Percentiles rank a stretch among this genome's conserved stretches.
phyloP scores from a whole-genome alignment of 768 basidiomycete genomes.

The Lactifluus echinatus region DNA sequence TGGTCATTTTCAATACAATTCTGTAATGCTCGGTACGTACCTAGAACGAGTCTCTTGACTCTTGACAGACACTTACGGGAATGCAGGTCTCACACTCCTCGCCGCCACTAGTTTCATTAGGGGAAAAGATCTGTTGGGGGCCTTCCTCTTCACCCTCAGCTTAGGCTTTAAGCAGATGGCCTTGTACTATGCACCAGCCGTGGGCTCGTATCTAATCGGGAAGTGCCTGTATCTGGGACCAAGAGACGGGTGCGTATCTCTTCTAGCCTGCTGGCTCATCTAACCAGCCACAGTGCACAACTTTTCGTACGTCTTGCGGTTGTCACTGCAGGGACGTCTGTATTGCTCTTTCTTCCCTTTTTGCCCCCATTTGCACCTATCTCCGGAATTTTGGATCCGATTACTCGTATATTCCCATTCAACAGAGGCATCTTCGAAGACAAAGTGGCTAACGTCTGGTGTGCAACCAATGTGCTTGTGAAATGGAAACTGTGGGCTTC shows the following conservation, averaged over 20 bases:
- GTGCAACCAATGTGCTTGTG: conserved; percentile 79
- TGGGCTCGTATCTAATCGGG: conserved; percentile 84
- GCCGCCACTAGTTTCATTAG: conserved; percentile 61
- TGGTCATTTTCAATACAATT: conserved; percentile 95
- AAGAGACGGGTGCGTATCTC: conserved; percentile 51
- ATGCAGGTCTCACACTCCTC: conserved; percentile 56
- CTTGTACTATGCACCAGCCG: conserved; percentile 84
- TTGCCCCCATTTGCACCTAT: conserved; percentile 52
- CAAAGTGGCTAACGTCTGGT: conserved; percentile 98
- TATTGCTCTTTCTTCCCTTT: conserved; percentile 71
- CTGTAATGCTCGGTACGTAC: conserved; percentile 76
- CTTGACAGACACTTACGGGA: not conserved
- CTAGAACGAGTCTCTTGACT: not conserved
- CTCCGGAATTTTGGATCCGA: conserved; percentile 46
- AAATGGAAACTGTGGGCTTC: conserved; percentile 67
- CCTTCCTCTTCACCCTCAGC: conserved; percentile 73
- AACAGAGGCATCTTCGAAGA: conserved; percentile 87
- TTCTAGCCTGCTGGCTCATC: not conserved
- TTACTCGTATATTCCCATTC: conserved; percentile 87
- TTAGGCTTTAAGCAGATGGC: conserved; percentile 96
- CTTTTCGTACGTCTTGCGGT: conserved; percentile 61
- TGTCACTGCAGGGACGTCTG: conserved; percentile 54
- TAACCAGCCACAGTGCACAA: conserved; percentile 24
- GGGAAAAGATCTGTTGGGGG: conserved; percentile 66
- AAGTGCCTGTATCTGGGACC: conserved; percentile 83